These are phyloP conservation scores for Diaporthe citri DNA, from an alignment of 2,329 filamentous ascomycete genomes.

Conservation along the genomic window DNA sequence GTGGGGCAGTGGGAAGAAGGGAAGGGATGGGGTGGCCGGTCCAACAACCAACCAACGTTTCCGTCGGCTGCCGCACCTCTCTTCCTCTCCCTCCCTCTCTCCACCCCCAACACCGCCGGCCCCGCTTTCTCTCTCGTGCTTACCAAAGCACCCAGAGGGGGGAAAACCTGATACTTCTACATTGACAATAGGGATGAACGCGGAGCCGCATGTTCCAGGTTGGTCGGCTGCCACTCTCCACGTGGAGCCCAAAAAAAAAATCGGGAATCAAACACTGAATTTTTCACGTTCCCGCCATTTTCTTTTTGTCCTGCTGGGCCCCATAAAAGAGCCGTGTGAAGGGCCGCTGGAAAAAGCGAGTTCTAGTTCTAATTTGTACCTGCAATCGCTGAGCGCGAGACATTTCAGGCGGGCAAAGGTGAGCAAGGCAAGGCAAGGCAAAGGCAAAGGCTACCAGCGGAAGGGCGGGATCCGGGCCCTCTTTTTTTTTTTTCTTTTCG, in stretches of 20 bases:
- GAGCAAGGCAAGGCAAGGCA: neutral
- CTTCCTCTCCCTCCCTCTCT: neutral
- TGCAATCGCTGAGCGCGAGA: too few species aligned
- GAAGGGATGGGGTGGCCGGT: neutral
- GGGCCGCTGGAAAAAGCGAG: constrained; percentile 22
- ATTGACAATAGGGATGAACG: neutral
- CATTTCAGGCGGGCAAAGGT: neutral
- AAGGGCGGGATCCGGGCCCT: constrained; percentile 15
- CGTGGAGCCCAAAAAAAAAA: constrained; percentile 6
- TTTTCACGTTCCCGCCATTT: neutral
- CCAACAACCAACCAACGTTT: neutral
- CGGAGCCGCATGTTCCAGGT: constrained; percentile 33
- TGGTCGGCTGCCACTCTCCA: neutral
- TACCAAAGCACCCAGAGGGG: neutral
- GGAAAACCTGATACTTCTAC: constrained; percentile 6
- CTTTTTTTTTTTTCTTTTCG: neutral
- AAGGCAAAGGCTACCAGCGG: neutral
- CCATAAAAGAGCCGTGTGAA: constrained; percentile 33
- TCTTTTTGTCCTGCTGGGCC: neutral
- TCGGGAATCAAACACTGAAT: constrained; percentile 1
- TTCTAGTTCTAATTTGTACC: neutral
- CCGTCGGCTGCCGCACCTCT: neutral
- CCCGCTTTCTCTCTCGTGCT: neutral
- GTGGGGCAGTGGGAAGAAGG: neutral
- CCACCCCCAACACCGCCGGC: neutral